Evolutionary conservation across 139 green algal species (phyloP).

Genomic region (Mesostigma viride): DNA sequence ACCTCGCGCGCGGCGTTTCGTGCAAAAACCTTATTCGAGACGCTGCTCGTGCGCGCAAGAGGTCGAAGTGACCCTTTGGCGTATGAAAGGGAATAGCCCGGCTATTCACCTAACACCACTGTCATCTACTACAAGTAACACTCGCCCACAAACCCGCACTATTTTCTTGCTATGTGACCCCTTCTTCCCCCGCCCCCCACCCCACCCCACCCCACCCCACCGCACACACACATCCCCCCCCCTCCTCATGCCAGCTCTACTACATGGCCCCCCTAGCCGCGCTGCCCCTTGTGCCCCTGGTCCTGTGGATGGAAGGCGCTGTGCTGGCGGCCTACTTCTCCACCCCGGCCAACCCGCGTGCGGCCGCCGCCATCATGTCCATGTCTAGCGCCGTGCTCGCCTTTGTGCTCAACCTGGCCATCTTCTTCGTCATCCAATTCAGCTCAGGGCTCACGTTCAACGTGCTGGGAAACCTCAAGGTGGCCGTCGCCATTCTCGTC

Average conservation of each 20-base stretch:
- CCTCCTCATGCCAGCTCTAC: constrained; percentile 28
- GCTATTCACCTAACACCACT: too few relatives aligned
- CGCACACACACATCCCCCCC: too few relatives aligned
- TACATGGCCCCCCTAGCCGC: constrained; percentile 27
- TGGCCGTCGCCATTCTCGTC: constrained; percentile 24
- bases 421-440: constrained; percentile 28
- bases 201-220: too few relatives aligned
- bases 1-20: too few relatives aligned
- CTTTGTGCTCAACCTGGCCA: constrained; percentile 25
- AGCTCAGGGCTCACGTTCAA: constrained; percentile 28
- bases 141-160: too few relatives aligned
- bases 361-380: neutral
- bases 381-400: constrained; percentile 15
- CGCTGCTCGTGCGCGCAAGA: too few relatives aligned
- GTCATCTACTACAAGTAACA: neutral
- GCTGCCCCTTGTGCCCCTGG: constrained; percentile 2
- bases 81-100: too few relatives aligned
- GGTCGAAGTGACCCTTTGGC: constrained; percentile 3
- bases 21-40: too few relatives aligned
- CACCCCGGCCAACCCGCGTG: neutral
- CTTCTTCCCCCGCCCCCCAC: too few relatives aligned
- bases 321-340: constrained; percentile 7
- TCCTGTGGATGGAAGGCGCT: neutral
- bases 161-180: too few relatives aligned
- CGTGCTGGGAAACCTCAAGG: constrained; percentile 28